Evolutionary conservation across 169 alveolate species (phyloP).

Genomic region (Plasmodium falciparum): DNA sequence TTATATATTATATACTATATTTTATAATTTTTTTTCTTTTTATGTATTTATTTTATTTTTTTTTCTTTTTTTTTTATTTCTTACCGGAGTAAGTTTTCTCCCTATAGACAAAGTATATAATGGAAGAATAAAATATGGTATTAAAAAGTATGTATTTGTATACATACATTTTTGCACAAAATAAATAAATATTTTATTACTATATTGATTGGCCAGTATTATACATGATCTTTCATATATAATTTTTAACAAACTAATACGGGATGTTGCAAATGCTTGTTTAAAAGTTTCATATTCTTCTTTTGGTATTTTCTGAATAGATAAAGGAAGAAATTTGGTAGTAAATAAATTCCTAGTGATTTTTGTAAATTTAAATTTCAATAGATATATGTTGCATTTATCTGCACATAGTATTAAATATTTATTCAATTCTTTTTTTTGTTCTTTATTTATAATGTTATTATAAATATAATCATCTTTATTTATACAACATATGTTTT

Average conservation of each 20-base stretch:
- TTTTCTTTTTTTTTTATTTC: background rate
- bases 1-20: background rate
- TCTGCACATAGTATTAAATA: constrained; percentile 65
- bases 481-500: constrained; percentile 17
- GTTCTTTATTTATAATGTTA: constrained; percentile 38
- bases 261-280: constrained; percentile 29
- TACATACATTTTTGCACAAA: constrained; percentile 57
- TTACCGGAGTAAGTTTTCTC: constrained; percentile 18
- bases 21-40: background rate
- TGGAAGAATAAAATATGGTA: constrained; percentile 55
- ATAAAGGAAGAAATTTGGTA: constrained; percentile 53
- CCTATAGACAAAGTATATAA: constrained; percentile 46
- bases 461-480: background rate
- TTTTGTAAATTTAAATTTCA: constrained; percentile 48
- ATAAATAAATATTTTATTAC: constrained; percentile 42
- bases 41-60: background rate
- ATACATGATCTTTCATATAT: constrained; percentile 73
- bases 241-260: constrained; percentile 72
- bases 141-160: constrained; percentile 47
- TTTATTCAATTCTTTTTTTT: constrained; percentile 46
- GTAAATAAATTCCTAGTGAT: constrained; percentile 49
- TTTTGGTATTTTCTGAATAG: constrained; percentile 25
- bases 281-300: constrained; percentile 6
- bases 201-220: constrained; percentile 65
- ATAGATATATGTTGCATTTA: constrained; percentile 37